phyloP scores from a whole-genome alignment of 83 land plant species.

The Diphasiastrum complanatum region DNA sequence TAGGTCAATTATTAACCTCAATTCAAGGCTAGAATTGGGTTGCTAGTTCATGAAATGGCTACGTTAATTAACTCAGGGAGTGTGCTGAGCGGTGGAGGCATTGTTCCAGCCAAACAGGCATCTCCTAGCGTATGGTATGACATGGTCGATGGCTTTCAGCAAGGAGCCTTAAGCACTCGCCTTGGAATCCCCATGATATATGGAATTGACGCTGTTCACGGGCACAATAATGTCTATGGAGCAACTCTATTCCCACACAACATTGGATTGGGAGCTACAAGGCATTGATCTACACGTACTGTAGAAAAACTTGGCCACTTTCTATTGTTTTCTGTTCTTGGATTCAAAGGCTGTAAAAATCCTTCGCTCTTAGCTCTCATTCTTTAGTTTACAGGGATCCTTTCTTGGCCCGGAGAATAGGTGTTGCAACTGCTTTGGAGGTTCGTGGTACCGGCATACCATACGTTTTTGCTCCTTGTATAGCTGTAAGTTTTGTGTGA shows the following conservation, averaged over 20 bases:
- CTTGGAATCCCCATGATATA: slow-evolving; percentile 57
- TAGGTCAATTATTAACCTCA: neutral
- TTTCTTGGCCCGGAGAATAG: slow-evolving; percentile 41
- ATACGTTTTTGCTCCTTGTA: slow-evolving; percentile 45
- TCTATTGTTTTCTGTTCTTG: neutral
- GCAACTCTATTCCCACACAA: slow-evolving; percentile 81
- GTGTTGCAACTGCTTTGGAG: slow-evolving; percentile 53
- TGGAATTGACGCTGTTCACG: slow-evolving; percentile 77
- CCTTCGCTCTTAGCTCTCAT: slow-evolving; percentile 1
- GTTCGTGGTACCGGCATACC: slow-evolving; percentile 58
- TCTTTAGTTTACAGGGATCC: slow-evolving; percentile 38
- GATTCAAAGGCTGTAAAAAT: neutral
- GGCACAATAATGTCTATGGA: slow-evolving; percentile 70
- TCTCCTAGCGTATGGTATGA: slow-evolving; percentile 41
- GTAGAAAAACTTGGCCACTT: neutral
- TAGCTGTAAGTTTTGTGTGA: slow-evolving; percentile 32
- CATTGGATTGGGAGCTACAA: slow-evolving; percentile 60
- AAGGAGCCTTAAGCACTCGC: slow-evolving; percentile 38
- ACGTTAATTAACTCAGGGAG: slow-evolving; percentile 40
- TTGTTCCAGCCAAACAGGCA: slow-evolving; percentile 43
- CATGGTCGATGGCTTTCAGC: slow-evolving; percentile 55
- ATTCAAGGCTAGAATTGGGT: neutral
- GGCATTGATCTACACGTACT: slow-evolving; percentile 28
- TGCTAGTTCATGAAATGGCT: neutral
- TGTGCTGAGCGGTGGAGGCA: slow-evolving; percentile 66